Conservation (phyloP, 805 yeast genomes). For the Ogataea neopini region DNA sequence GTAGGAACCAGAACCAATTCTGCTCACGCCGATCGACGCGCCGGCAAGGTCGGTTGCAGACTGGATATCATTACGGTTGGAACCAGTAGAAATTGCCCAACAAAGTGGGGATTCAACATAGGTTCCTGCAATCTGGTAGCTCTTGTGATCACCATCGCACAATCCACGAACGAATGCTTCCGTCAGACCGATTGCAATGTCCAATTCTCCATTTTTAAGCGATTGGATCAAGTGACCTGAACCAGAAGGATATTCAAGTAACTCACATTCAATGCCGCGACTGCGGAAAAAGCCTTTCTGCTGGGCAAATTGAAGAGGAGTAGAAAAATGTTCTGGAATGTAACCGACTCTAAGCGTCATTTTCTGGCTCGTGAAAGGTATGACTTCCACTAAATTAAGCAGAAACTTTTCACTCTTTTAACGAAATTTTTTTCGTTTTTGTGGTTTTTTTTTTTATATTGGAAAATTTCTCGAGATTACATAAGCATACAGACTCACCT, state of each 20-base stretch:
- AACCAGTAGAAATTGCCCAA: conserved; percentile 89
- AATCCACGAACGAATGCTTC: conserved; percentile 88
- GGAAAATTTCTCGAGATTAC: neutral
- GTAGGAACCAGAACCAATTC: conserved; percentile 90
- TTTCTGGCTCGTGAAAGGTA: no score
- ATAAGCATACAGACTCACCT: neutral
- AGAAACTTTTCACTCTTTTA: no score
- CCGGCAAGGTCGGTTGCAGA: conserved; percentile 53
- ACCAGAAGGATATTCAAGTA: conserved; percentile 78
- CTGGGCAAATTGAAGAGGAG: conserved; percentile 77
- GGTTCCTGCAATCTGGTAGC: conserved; percentile 71
- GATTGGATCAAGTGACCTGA: conserved; percentile 84
- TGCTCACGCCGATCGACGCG: conserved; percentile 70
- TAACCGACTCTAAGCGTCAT: conserved; percentile 62
- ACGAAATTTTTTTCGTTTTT: conserved; percentile 1
- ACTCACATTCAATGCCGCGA: conserved; percentile 54
- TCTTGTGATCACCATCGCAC: conserved; percentile 60
- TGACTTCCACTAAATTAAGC: no score
- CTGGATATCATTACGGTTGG: conserved; percentile 54
- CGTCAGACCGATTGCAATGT: conserved; percentile 84
- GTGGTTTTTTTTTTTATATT: neutral
- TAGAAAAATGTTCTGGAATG: conserved; percentile 90
- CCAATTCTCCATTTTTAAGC: conserved; percentile 61
- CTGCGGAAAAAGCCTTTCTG: conserved; percentile 54
- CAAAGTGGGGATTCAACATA: conserved; percentile 85